Percentiles rank a stretch among this genome's conserved stretches.
Evolutionary conservation across 2,329 filamentous ascomycete species (phyloP).

Genomic region (Alternaria gaisen): DNA sequence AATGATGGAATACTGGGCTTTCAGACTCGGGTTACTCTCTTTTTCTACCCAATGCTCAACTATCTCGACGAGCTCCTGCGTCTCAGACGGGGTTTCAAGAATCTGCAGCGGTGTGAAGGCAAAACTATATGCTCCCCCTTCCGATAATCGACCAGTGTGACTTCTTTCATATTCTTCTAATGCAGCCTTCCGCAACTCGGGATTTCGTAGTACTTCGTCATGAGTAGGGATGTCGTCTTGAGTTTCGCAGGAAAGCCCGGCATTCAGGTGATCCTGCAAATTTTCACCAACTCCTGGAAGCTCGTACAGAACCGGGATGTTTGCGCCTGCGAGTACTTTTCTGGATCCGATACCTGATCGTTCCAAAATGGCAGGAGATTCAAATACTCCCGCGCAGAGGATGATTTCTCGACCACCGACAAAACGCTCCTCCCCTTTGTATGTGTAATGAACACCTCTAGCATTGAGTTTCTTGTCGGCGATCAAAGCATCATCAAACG

Average conservation of each 20-base stretch:
- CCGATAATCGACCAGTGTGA: conserved; percentile 25
- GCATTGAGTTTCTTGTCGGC: conserved; percentile 23
- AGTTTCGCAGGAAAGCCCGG: conserved; percentile 23
- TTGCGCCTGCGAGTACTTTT: conserved; percentile 58
- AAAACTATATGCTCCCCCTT: conserved; percentile 31
- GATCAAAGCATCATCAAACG: conserved; percentile 15
- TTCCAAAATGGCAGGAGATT: conserved; percentile 62
- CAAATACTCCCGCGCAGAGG: conserved; percentile 58
- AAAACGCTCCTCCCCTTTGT: conserved; percentile 13
- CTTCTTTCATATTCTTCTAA: conserved; percentile 23
- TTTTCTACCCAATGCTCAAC: conserved; percentile 10
- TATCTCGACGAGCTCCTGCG: conserved; percentile 16
- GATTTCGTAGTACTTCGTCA: conserved; percentile 18
- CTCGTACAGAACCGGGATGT: conserved; percentile 62
- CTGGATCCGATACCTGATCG: conserved; percentile 66
- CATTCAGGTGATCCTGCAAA: conserved; percentile 64
- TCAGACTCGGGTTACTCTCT: conserved; percentile 12
- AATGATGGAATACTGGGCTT: conserved; percentile 23
- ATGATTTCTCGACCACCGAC: conserved; percentile 23
- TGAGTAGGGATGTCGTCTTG: conserved; percentile 21
- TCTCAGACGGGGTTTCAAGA: conserved; percentile 23
- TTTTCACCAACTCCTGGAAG: conserved; percentile 70
- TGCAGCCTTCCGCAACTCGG: conserved; percentile 19
- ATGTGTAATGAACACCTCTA: conserved; percentile 20
- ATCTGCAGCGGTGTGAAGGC: conserved; percentile 32